phyloP scores from a whole-genome alignment of 306 rosid species.

The Sicyos baderoa region DNA sequence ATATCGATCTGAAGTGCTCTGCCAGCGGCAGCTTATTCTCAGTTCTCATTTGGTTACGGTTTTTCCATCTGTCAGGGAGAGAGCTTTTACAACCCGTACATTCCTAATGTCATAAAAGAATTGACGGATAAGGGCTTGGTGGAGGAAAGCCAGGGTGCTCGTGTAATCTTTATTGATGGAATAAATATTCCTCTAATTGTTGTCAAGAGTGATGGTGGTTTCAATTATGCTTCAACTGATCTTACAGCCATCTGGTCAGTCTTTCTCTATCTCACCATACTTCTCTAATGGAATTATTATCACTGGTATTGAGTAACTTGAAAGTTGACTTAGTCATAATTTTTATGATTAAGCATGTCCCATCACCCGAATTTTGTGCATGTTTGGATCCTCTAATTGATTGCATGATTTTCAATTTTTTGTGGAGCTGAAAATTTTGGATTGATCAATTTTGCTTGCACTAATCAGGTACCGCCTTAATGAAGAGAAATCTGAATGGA shows the following conservation, averaged over 20 bases:
- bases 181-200: slow-evolving; percentile 74
- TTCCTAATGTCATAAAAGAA: slow-evolving; percentile 61
- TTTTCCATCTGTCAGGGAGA: slow-evolving; percentile 61
- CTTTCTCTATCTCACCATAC: slow-evolving; percentile 7
- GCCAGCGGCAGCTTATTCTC: neutral
- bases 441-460: slow-evolving; percentile 26
- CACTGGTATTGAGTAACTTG: neutral
- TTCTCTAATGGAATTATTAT: slow-evolving; percentile 4
- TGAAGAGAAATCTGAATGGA: slow-evolving; percentile 88
- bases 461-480: slow-evolving; percentile 74
- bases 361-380: neutral
- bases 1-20: neutral
- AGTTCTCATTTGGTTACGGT: slow-evolving; percentile 9
- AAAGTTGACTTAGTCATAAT: neutral
- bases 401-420: neutral
- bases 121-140: slow-evolving; percentile 53
- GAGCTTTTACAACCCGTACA: slow-evolving; percentile 83
- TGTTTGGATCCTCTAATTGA: neutral
- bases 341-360: neutral
- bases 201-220: slow-evolving; percentile 96
- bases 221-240: slow-evolving; percentile 91
- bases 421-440: slow-evolving; percentile 10
- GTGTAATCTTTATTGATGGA: slow-evolving; percentile 66
- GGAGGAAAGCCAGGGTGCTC: slow-evolving; percentile 83
- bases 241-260: slow-evolving; percentile 75